phyloP scores from a whole-genome alignment of 306 rosid species.

The Vigna angularis region DNA sequence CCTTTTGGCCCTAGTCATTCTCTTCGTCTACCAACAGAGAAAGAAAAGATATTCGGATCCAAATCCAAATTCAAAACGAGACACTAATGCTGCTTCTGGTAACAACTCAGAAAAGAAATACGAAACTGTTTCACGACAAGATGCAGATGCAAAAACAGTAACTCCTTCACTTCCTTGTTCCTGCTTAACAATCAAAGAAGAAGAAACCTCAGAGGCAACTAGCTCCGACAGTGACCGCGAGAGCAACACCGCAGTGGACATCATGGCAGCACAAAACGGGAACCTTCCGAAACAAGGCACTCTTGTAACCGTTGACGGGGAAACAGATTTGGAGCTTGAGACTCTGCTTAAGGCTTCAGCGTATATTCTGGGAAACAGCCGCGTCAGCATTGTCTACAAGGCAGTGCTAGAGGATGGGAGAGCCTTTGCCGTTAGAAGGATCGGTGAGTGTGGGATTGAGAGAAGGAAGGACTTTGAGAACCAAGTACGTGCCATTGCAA shows the following conservation, averaged over 20 bases:
- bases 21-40: slow-evolving; percentile 68
- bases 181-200: slow-evolving; percentile 68
- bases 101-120: slow-evolving; percentile 39
- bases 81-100: not conserved
- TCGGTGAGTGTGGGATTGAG: slow-evolving; percentile 68
- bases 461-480: slow-evolving; percentile 79
- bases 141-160: slow-evolving; percentile 9
- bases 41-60: slow-evolving; percentile 47
- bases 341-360: slow-evolving; percentile 87
- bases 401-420: slow-evolving; percentile 87
- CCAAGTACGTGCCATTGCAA: slow-evolving; percentile 69
- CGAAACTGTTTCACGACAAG: slow-evolving; percentile 36
- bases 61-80: slow-evolving; percentile 25
- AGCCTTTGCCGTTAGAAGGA: slow-evolving; percentile 80
- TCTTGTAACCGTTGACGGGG: slow-evolving; percentile 72
- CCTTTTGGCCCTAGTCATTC: slow-evolving; percentile 55
- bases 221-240: slow-evolving; percentile 80
- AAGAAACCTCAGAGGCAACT: slow-evolving; percentile 74
- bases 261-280: not conserved
- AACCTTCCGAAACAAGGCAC: slow-evolving; percentile 49
- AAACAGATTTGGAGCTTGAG: slow-evolving; percentile 74
- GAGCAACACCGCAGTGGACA: slow-evolving; percentile 12
- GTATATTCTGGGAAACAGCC: slow-evolving; percentile 68
- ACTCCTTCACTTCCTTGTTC: slow-evolving; percentile 53
- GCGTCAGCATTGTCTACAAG: slow-evolving; percentile 79